Evolutionary conservation across 768 basidiomycete genomes (phyloP), one percentile per base, ranked within the genome.

Genomic region (Rhodocollybia butyracea): DNA sequence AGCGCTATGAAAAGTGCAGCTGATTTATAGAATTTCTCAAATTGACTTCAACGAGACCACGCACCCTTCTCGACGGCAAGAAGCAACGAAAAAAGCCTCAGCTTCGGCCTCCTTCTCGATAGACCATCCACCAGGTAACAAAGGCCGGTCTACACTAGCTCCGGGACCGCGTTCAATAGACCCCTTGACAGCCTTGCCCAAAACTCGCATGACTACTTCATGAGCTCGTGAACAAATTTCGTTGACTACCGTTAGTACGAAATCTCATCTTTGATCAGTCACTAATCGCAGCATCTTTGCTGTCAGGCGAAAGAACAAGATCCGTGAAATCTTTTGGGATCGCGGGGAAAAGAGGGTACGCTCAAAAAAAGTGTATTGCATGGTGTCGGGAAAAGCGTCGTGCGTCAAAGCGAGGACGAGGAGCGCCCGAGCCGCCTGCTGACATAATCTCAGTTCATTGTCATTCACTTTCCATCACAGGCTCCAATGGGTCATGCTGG

Each of bases 81-180:
- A 87, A 2, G 94, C 92, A 0, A 93, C 89, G 59, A 98, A 98
- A 7, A 95, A 78, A 0, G 94, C 96, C 66, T 96, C 95, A 0
- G 94, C 96, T 67, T 97, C 95, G 0, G 85, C 88, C 70, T 98
- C 96, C 61, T 89, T 91, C 72, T 91, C 84, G 15, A 98, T 91
- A 42, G 92, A 73, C 89, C 95, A 97, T 63, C 94, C 88, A 3
- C 79, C 77, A 2, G 89, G 91, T 2, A 91, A 73, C 4, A 81
- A 70, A 0, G 84, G 85, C 3, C 80, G 71, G 10, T 72, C 70
- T 3, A 72, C 72, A 10, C 75, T 80, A 30, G 75, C 74, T 4
- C 70, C 80, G 12, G 72, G 69, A 15, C 67, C 80, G 32, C 70
- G 72, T 59, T 70, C 67, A 56, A 87, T 78, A 51, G 21, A 42